These are phyloP conservation scores for Nepenthes alata DNA, from an alignment of 179 eudicot species.

Conservation along the genomic window DNA sequence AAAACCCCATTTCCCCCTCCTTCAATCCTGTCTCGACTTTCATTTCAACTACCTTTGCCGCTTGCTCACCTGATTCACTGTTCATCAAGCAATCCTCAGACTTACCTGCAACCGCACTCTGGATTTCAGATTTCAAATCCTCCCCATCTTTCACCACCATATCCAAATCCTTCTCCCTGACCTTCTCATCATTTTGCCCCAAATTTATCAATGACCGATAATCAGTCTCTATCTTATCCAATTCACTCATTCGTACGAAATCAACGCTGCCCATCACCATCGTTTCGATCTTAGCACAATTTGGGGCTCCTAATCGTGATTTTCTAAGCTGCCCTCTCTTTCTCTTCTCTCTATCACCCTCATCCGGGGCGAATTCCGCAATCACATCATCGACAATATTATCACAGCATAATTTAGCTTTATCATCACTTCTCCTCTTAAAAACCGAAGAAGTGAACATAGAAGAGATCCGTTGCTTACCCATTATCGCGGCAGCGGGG, in stretches of 20 bases:
- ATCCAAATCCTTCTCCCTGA: constrained; percentile 8
- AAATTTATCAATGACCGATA: constrained; percentile 7
- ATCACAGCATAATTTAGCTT: constrained; percentile 28
- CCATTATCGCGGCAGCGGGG: constrained; percentile 69
- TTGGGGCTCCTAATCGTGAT: constrained; percentile 11
- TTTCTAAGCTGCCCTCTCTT: constrained; percentile 30
- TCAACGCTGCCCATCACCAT: constrained; percentile 8
- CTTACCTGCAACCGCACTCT: not conserved
- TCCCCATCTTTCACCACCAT: constrained; percentile 10
- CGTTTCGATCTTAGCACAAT: constrained; percentile 19
- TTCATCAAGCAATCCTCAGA: constrained; percentile 12
- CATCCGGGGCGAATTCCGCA: constrained; percentile 82
- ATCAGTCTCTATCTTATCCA: constrained; percentile 5
- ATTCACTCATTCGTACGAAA: constrained; percentile 10
- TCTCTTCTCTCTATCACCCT: constrained; percentile 59
- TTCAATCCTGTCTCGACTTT: constrained; percentile 18
- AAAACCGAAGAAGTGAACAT: constrained; percentile 69
- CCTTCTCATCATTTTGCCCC: constrained; percentile 8
- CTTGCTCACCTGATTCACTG: constrained; percentile 16
- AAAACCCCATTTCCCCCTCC: constrained; percentile 26
- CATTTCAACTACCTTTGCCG: constrained; percentile 15
- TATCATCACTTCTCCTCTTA: constrained; percentile 43
- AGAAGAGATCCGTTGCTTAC: constrained; percentile 57
- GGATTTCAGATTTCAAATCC: constrained; percentile 3
- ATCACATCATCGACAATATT: constrained; percentile 85